Conservation (phyloP, 2,329 filamentous ascomycete genomes). For the Coleophoma cylindrospora region DNA sequence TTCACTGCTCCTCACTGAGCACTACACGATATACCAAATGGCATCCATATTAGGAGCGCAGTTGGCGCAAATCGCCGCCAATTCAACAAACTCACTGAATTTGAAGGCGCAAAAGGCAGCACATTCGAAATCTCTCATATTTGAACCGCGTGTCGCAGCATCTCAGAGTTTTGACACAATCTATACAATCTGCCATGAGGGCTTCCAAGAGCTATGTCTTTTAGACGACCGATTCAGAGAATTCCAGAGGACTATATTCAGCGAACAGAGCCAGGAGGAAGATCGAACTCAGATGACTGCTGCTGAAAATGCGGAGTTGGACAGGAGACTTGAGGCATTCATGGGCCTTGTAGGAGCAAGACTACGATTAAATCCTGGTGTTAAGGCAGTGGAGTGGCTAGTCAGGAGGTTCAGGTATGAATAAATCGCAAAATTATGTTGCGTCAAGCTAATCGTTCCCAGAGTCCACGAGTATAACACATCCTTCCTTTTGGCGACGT, state of each 20-base stretch:
- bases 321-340: conserved; percentile 75
- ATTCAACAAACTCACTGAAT: conserved; percentile 85
- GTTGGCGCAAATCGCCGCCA: conserved; percentile 85
- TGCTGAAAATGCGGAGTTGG: conserved; percentile 75
- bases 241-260: conserved; percentile 80
- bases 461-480: conserved; percentile 93
- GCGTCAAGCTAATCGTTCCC: conserved; percentile 8
- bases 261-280: conserved; percentile 84
- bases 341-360: conserved; percentile 73
- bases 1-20: neutral
- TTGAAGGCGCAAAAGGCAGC: conserved; percentile 87
- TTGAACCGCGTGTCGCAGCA: conserved; percentile 78
- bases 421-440: conserved; percentile 3
- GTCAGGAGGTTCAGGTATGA: conserved; percentile 79
- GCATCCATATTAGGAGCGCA: conserved; percentile 86
- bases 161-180: conserved; percentile 87
- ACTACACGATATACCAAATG: conserved; percentile 45
- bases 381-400: conserved; percentile 93
- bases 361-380: conserved; percentile 77
- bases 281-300: conserved; percentile 82
- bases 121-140: conserved; percentile 93
- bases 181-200: conserved; percentile 80
- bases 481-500: conserved; percentile 70
- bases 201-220: conserved; percentile 85
- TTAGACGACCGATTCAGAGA: conserved; percentile 74